phyloP scores from a whole-genome alignment of 2,329 filamentous ascomycete species.

The Sporothrix dimorphospora region DNA sequence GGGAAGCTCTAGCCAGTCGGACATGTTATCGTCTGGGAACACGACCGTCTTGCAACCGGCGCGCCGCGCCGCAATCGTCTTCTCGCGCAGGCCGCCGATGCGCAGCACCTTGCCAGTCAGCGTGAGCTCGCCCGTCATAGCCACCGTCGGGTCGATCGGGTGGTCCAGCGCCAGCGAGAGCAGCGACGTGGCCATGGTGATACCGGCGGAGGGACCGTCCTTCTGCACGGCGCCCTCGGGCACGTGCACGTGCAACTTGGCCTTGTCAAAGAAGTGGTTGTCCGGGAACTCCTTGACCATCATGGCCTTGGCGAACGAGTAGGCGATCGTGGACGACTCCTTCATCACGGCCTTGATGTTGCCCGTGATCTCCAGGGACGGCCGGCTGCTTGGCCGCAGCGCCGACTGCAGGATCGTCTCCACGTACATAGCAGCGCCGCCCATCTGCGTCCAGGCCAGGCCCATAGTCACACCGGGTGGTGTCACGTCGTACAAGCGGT shows the following conservation, averaged over 20 bases:
- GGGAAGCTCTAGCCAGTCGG: constrained; percentile 95
- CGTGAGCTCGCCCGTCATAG: constrained; percentile 97
- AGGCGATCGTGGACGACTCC: constrained; percentile 92
- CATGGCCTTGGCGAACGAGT: constrained; percentile 90
- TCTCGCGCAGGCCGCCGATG: constrained; percentile 92
- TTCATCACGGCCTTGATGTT: constrained; percentile 98
- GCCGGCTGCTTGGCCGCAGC: constrained; percentile 71
- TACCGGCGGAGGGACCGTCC: constrained; percentile 89
- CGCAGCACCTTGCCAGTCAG: constrained; percentile 94
- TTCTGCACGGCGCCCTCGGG: constrained; percentile 96
- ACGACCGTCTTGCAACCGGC: constrained; percentile 92
- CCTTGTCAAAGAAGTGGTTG: constrained; percentile 96
- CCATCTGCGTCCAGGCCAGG: constrained; percentile 96
- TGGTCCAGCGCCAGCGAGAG: constrained; percentile 81
- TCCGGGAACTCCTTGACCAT: constrained; percentile 83
- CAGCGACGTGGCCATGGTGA: constrained; percentile 96
- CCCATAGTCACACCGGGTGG: constrained; percentile 97
- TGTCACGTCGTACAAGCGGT: constrained; percentile 90
- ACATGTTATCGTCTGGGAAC: constrained; percentile 93
- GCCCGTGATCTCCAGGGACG: constrained; percentile 86
- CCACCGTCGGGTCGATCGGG: constrained; percentile 80
- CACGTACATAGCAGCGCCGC: constrained; percentile 93
- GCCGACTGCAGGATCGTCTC: constrained; percentile 92
- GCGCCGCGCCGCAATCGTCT: constrained; percentile 91
- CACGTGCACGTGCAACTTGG: constrained; percentile 92